These are phyloP conservation scores for Euphorbia schlechtendalii DNA, from an alignment of 441 rosid genomes.

Conservation along the genomic window DNA sequence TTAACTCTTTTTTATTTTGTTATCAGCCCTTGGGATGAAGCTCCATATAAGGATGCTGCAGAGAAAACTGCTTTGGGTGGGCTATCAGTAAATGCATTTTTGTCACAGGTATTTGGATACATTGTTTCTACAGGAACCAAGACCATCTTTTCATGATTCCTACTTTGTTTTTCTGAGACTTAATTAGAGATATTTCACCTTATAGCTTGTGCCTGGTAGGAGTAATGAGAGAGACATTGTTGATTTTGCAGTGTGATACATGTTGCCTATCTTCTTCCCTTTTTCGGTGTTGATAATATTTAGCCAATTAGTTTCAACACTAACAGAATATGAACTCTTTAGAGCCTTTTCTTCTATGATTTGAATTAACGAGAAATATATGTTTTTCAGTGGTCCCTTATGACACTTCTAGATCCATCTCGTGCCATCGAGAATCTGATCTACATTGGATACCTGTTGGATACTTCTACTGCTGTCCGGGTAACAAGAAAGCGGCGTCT, in stretches of 20 bases:
- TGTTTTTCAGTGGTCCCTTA: conserved; percentile 68
- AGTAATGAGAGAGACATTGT: too few relatives aligned
- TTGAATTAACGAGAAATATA: conserved; percentile 3
- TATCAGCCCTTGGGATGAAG: conserved; percentile 73
- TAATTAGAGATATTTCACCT: too few relatives aligned
- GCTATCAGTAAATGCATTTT: conserved; percentile 56
- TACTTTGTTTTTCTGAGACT: too few relatives aligned
- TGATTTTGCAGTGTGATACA: too few relatives aligned
- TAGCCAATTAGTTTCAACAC: not conserved
- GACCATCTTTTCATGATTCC: not conserved
- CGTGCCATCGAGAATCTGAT: conserved; percentile 59
- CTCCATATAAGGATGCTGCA: conserved; percentile 65
- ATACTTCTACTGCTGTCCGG: conserved; percentile 49
- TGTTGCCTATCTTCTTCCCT: too few relatives aligned
- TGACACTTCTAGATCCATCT: conserved; percentile 79
- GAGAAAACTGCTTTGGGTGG: conserved; percentile 60
- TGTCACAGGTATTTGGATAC: conserved; percentile 54
- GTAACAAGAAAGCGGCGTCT: conserved; percentile 54
- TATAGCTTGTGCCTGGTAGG: too few relatives aligned
- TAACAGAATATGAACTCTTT: conserved; percentile 4
- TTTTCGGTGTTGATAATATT: not conserved
- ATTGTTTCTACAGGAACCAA: not conserved
- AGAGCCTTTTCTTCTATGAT: not conserved
- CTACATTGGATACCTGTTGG: conserved; percentile 55
- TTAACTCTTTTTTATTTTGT: conserved; percentile 1